A percentile compares a stretch with the other conserved stretches of the same genome.
Evolutionary conservation across 2,329 filamentous ascomycete genomes (phyloP).

Genomic region (Aspergillus pseudoterreus): DNA sequence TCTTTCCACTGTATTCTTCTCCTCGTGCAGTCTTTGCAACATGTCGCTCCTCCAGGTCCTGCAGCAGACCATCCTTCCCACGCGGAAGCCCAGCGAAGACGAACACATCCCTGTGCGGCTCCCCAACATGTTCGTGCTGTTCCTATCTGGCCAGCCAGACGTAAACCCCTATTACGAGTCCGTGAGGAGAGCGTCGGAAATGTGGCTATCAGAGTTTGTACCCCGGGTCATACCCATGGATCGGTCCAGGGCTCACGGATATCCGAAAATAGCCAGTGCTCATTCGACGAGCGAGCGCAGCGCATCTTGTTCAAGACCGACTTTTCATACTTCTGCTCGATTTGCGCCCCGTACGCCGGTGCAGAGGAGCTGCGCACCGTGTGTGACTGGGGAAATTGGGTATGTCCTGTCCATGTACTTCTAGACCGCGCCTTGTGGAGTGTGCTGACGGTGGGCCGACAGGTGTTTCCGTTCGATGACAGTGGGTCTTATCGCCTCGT

Average conservation of each 20-base stretch:
- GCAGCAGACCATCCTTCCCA: neutral
- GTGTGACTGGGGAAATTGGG: conserved; percentile 28
- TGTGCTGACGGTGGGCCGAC: neutral
- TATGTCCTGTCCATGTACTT: neutral
- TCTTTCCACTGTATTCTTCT: neutral
- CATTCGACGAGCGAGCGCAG: conserved; percentile 8
- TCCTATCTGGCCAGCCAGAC: conserved; percentile 20
- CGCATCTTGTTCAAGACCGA: conserved; percentile 15
- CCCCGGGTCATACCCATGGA: neutral
- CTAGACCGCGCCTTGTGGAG: neutral
- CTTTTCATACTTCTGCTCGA: conserved; percentile 23
- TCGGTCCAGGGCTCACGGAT: neutral
- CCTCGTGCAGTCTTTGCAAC: neutral
- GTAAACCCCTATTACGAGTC: conserved; percentile 22
- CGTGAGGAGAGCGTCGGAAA: conserved; percentile 21
- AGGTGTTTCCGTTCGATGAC: conserved; percentile 17
- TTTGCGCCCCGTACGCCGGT: conserved; percentile 21
- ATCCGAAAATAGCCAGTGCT: conserved; percentile 11
- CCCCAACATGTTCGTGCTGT: conserved; percentile 28
- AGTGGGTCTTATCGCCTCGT: conserved; percentile 1
- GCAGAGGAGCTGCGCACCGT: conserved; percentile 20
- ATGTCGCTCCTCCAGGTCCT: neutral
- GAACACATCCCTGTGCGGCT: conserved; percentile 10
- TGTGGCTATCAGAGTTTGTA: conserved; percentile 19
- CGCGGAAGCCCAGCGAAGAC: neutral